Percentiles rank a stretch among this genome's conserved stretches.
phyloP scores from a whole-genome alignment of 768 basidiomycete genomes.

The Dioszegia hungarica region DNA sequence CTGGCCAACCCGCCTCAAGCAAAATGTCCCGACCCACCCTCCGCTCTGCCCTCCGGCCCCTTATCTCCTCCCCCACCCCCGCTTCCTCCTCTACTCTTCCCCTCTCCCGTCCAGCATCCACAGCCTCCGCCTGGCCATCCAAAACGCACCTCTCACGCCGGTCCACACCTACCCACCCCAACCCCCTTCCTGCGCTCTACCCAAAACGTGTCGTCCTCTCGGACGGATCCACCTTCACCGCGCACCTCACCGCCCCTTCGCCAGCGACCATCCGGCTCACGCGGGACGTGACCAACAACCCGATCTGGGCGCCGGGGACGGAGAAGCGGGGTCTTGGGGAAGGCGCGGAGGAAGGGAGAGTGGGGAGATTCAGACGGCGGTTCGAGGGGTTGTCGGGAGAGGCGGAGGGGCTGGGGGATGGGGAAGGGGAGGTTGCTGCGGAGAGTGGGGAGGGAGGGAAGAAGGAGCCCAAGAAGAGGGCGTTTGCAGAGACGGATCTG shows the following conservation, averaged over 20 bases:
- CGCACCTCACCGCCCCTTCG: slow-evolving; percentile 83
- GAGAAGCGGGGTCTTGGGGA: slow-evolving; percentile 56
- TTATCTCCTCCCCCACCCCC: not conserved
- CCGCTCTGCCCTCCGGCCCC: slow-evolving; percentile 4
- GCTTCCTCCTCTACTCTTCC: not conserved
- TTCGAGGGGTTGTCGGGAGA: slow-evolving; percentile 62
- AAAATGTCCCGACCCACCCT: slow-evolving; percentile 4
- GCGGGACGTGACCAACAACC: slow-evolving; percentile 82
- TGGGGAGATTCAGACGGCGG: slow-evolving; percentile 72
- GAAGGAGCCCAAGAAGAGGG: slow-evolving; percentile 2
- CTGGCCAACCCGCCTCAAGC: no score
- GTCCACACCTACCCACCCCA: slow-evolving; percentile 64
- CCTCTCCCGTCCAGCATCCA: slow-evolving; percentile 12
- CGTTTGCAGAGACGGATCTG: slow-evolving; percentile 35
- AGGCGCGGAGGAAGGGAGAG: slow-evolving; percentile 67
- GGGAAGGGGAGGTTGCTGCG: not conserved
- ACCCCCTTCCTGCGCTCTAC: slow-evolving; percentile 78
- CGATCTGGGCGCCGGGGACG: slow-evolving; percentile 69
- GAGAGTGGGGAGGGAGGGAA: not conserved
- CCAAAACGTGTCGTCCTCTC: slow-evolving; percentile 79
- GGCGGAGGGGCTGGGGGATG: no score
- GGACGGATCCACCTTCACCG: slow-evolving; percentile 81
- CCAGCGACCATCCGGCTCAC: slow-evolving; percentile 66
- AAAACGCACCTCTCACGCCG: slow-evolving; percentile 55
- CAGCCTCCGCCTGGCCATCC: slow-evolving; percentile 60